Evolutionary conservation across 2,329 filamentous ascomycete genomes (phyloP).

Genomic region (Davidsoniella neocaledoniae): DNA sequence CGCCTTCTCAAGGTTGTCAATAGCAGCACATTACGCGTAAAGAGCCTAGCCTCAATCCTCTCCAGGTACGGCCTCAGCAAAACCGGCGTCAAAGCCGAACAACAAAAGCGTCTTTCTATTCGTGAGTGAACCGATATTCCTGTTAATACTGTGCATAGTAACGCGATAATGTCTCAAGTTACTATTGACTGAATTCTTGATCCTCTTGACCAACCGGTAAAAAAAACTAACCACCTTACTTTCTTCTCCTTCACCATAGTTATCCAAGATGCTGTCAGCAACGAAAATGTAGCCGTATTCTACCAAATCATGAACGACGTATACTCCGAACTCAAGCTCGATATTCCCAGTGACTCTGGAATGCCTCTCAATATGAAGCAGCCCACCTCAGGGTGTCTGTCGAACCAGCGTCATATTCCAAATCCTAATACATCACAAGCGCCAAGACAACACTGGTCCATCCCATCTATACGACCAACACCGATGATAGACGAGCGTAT

Average conservation of each 20-base stretch:
- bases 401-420: background rate
- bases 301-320: slow-evolving; percentile 21
- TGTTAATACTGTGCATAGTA: background rate
- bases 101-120: slow-evolving; percentile 62
- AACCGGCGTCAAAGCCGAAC: slow-evolving; percentile 67
- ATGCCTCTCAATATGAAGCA: background rate
- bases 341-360: background rate
- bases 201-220: background rate
- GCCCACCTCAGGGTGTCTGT: too few species aligned
- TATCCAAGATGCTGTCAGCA: slow-evolving; percentile 24
- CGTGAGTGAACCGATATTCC: slow-evolving; percentile 38
- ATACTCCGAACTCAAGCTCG: background rate
- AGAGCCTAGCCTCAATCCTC: slow-evolving; percentile 61
- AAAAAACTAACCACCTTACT: background rate
- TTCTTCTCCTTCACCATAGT: slow-evolving; percentile 18
- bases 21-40: slow-evolving; percentile 31
- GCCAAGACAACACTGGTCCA: background rate
- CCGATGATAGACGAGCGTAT: background rate
- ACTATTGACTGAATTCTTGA: too few species aligned
- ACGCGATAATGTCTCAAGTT: background rate
- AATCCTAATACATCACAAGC: background rate
- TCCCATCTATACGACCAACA: background rate
- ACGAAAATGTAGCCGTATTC: slow-evolving; percentile 25
- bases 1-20: slow-evolving; percentile 29
- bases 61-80: slow-evolving; percentile 56